phyloP scores from a whole-genome alignment of 495 filamentous ascomycete genomes.

The Emericellopsis terricola region DNA sequence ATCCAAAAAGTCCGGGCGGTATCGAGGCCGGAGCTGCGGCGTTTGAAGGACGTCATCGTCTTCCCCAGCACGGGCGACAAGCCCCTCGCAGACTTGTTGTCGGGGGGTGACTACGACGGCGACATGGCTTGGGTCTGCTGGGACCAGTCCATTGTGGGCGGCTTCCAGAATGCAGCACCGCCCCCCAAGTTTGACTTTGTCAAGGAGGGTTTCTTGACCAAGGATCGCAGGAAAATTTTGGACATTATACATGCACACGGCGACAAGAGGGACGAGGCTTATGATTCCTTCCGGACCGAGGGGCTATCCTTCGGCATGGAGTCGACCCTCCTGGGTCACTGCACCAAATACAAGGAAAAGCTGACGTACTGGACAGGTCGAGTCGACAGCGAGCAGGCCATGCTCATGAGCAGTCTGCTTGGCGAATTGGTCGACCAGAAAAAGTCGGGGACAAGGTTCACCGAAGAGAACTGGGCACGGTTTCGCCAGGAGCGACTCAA shows the following conservation, averaged over 20 bases:
- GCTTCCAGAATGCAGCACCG: conserved; percentile 54
- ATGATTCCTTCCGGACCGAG: conserved; percentile 29
- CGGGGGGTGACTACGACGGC: conserved; percentile 90
- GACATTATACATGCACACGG: not conserved
- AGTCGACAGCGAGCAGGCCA: conserved; percentile 34
- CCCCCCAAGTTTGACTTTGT: conserved; percentile 29
- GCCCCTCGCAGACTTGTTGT: conserved; percentile 63
- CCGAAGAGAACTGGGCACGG: conserved; percentile 31
- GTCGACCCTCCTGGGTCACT: conserved; percentile 48
- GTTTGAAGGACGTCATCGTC: conserved; percentile 74
- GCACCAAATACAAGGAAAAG: conserved; percentile 56
- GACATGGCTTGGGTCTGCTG: conserved; percentile 85
- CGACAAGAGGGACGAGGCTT: conserved; percentile 2
- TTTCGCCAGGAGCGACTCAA: conserved; percentile 26
- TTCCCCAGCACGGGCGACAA: conserved; percentile 55
- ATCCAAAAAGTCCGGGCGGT: conserved; percentile 50
- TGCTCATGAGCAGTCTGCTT: conserved; percentile 48
- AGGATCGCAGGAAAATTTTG: conserved; percentile 7
- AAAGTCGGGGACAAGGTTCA: conserved; percentile 62
- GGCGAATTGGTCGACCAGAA: conserved; percentile 65
- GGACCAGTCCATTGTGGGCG: conserved; percentile 55
- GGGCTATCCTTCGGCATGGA: conserved; percentile 49
- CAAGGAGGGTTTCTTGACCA: conserved; percentile 37
- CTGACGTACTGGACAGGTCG: conserved; percentile 42
- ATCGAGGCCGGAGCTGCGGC: conserved; percentile 46